phyloP scores from a whole-genome alignment of 108 stramenopile species.

The Schizochytrium sp. region DNA sequence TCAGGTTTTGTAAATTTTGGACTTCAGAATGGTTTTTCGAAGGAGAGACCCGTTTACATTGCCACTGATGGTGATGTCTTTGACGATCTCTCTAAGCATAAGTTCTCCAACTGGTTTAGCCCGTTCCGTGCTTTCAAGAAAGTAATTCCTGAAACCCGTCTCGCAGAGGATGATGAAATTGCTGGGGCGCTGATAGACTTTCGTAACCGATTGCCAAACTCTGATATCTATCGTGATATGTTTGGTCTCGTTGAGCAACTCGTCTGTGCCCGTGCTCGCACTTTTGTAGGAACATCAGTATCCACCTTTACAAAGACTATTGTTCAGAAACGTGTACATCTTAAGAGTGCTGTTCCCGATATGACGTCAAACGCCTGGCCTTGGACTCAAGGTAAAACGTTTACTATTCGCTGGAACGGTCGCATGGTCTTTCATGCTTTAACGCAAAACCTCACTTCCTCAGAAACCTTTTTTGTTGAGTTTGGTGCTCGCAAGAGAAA shows the following conservation, averaged over 20 bases:
- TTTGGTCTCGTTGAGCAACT: constrained; percentile 56
- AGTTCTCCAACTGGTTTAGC: background rate
- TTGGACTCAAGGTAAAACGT: constrained; percentile 3
- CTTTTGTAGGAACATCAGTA: constrained; percentile 8
- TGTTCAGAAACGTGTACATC: constrained; percentile 29
- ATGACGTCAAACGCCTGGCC: background rate
- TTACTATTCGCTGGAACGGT: constrained; percentile 31
- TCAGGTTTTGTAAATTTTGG: background rate
- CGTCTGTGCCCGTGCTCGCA: constrained; percentile 49
- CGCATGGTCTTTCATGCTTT: constrained; percentile 17
- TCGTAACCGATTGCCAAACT: background rate
- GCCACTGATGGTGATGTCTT: constrained; percentile 18
- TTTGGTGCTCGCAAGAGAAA: background rate
- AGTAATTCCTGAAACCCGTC: background rate
- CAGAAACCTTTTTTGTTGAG: background rate
- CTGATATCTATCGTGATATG: constrained; percentile 2
- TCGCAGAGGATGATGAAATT: background rate
- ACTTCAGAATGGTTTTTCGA: background rate
- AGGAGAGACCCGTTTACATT: constrained; percentile 14
- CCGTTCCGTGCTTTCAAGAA: constrained; percentile 9
- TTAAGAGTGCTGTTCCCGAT: background rate
- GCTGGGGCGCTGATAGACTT: constrained; percentile 23
- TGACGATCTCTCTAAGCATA: background rate
- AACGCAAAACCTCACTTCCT: background rate
- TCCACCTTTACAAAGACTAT: constrained; percentile 55